These are phyloP conservation scores for Barnettozyma wickerhamii DNA, from an alignment of 805 yeast genomes.

Conservation along the genomic window DNA sequence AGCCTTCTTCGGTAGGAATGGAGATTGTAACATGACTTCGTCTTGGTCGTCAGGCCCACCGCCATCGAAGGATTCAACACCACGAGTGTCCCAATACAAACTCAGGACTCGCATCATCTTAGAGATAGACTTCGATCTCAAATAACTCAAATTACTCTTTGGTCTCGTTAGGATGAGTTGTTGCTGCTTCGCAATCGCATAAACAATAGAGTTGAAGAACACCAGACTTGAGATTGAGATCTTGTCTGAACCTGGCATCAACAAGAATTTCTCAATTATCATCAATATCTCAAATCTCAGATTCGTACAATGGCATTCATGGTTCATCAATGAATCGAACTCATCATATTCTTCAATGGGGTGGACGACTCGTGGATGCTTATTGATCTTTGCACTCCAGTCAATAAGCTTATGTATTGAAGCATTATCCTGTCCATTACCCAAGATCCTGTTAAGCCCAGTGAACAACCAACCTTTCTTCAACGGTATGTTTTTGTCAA, in stretches of 20 bases:
- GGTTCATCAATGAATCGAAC: slow-evolving; percentile 28
- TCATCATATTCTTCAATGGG: slow-evolving; percentile 7
- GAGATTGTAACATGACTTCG: slow-evolving; percentile 11
- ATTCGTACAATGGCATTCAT: slow-evolving; percentile 40
- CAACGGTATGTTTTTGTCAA: slow-evolving; percentile 38
- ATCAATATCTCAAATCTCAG: slow-evolving; percentile 43
- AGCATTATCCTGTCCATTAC: slow-evolving; percentile 42
- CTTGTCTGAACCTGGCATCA: no score
- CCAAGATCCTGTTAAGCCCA: slow-evolving; percentile 52
- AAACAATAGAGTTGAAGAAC: slow-evolving; percentile 20
- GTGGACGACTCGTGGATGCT: slow-evolving; percentile 15
- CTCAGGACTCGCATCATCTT: slow-evolving; percentile 17
- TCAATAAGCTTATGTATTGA: slow-evolving; percentile 32
- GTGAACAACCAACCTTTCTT: slow-evolving; percentile 40
- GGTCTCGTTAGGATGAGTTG: slow-evolving; percentile 26
- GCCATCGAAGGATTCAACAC: background rate
- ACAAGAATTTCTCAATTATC: slow-evolving; percentile 41
- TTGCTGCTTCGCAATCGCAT: slow-evolving; percentile 29
- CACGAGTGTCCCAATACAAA: slow-evolving; percentile 23
- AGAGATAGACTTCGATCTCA: slow-evolving; percentile 19
- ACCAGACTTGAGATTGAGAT: no score
- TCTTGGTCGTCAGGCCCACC: background rate
- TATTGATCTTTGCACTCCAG: slow-evolving; percentile 12
- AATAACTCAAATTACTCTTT: slow-evolving; percentile 20
- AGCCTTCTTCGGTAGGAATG: slow-evolving; percentile 28